Conservation (phyloP, 768 basidiomycete species). For the Mrakia gelida region DNA sequence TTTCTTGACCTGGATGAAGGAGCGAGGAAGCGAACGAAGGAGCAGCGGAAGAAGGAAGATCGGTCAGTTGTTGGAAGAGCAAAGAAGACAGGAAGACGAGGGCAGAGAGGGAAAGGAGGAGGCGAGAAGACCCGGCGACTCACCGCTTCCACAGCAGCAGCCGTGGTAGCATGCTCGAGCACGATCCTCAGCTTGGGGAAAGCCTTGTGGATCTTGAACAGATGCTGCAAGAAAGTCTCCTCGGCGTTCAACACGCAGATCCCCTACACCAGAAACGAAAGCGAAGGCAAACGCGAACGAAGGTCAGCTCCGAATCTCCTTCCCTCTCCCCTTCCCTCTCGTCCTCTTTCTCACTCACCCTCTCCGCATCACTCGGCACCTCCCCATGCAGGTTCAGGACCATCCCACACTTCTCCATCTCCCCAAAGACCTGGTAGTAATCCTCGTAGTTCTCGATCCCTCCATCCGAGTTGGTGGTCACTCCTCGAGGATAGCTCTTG, state of each 20-base stretch:
- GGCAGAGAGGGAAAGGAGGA: too few relatives aligned
- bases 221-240: conserved; percentile 77
- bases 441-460: conserved; percentile 93
- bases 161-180: conserved; percentile 92
- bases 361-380: conserved; percentile 76
- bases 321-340: neutral
- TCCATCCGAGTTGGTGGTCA: conserved; percentile 93
- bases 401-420: conserved; percentile 89
- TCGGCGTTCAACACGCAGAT: conserved; percentile 93
- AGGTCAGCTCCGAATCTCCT: too few relatives aligned
- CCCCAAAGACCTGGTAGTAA: conserved; percentile 88
- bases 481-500: conserved; percentile 94
- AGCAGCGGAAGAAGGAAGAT: too few relatives aligned
- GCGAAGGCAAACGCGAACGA: too few relatives aligned
- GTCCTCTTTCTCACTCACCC: conserved; percentile 40
- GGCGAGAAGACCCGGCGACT: conserved; percentile 48
- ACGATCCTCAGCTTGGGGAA: conserved; percentile 93
- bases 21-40: neutral
- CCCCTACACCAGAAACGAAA: conserved; percentile 53
- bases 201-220: conserved; percentile 68
- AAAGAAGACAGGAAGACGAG: too few relatives aligned
- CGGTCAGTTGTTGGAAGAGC: too few relatives aligned
- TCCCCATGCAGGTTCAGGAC: conserved; percentile 97
- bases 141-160: conserved; percentile 82
- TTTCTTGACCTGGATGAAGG: conserved; percentile 40